These are phyloP conservation scores for Dactylellina sp. DNA, from an alignment of 2,329 filamentous ascomycete genomes.

Conservation along the genomic window DNA sequence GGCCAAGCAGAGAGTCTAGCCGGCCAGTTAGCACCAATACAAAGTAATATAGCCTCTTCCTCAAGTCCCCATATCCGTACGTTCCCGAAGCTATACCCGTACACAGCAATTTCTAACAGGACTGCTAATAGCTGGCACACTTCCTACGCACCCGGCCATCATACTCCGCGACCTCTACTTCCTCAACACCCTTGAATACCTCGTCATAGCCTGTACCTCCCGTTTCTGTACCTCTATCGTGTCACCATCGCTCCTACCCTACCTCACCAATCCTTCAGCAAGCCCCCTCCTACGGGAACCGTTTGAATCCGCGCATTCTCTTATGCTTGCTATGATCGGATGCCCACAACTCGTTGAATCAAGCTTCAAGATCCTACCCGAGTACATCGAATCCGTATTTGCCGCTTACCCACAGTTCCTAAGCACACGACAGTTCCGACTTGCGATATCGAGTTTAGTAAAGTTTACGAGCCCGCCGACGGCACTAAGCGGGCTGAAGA, in stretches of 20 bases:
- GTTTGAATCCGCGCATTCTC: conserved; percentile 89
- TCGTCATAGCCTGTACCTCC: conserved; percentile 77
- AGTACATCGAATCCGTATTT: conserved; percentile 85
- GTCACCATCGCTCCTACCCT: conserved; percentile 78
- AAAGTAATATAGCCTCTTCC: conserved; percentile 35
- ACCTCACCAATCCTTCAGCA: conserved; percentile 72
- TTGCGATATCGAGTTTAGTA: conserved; percentile 87
- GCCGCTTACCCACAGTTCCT: conserved; percentile 81
- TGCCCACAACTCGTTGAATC: conserved; percentile 80
- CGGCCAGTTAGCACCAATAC: conserved; percentile 58
- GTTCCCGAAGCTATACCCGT: no score
- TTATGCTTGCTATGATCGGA: conserved; percentile 82
- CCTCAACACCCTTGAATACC: conserved; percentile 85
- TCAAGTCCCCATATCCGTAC: conserved; percentile 14
- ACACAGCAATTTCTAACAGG: conserved; percentile 12
- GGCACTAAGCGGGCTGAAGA: conserved; percentile 77
- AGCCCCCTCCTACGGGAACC: conserved; percentile 73
- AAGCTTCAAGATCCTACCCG: conserved; percentile 78
- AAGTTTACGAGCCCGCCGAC: conserved; percentile 84
- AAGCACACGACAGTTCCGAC: conserved; percentile 84
- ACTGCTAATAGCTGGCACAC: conserved; percentile 66
- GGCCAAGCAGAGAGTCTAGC: conserved; percentile 76
- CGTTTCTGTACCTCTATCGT: conserved; percentile 78
- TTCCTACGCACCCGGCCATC: conserved; percentile 75
- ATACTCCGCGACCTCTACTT: conserved; percentile 86